Conservation (phyloP, 208 protist genomes). For the Crithidia sp. region DNA sequence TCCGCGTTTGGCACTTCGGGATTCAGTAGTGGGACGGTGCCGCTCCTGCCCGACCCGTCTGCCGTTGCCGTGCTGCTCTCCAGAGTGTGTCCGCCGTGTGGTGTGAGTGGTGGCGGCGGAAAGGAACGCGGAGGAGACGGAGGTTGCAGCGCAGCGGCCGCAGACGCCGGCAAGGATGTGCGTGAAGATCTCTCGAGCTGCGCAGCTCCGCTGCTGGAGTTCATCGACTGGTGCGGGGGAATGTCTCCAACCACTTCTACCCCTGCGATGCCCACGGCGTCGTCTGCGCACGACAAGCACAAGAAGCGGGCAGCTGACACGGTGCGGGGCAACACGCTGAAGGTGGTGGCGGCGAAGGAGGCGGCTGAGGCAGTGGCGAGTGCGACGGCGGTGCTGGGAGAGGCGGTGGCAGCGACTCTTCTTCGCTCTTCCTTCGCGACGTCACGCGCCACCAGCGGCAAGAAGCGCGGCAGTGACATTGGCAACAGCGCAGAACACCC, state of each 20-base stretch:
- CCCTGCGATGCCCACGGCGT: neutral
- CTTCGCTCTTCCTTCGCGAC: neutral
- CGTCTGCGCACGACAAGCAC: constrained; percentile 1
- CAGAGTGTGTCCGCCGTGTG: neutral
- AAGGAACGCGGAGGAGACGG: neutral
- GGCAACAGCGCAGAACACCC: neutral
- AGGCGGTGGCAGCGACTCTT: neutral
- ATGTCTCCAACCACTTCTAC: neutral
- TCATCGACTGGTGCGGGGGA: constrained; percentile 27
- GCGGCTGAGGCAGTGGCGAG: constrained; percentile 39
- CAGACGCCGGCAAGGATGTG: constrained; percentile 9
- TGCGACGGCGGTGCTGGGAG: constrained; percentile 19
- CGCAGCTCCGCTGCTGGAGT: constrained; percentile 27
- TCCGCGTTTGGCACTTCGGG: neutral
- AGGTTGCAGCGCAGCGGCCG: neutral
- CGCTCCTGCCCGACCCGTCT: neutral
- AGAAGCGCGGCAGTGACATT: neutral
- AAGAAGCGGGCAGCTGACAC: neutral
- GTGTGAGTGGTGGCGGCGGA: too few species aligned
- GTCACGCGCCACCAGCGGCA: neutral
- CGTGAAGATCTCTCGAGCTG: constrained; percentile 28
- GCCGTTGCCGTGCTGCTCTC: neutral
- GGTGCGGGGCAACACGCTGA: constrained; percentile 33
- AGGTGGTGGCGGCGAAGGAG: constrained; percentile 49
- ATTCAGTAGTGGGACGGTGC: neutral